Evolutionary conservation across 2,329 filamentous ascomycete genomes (phyloP), one percentile per base, ranked within the genome.

Genomic region (Diplocarpon mali): DNA sequence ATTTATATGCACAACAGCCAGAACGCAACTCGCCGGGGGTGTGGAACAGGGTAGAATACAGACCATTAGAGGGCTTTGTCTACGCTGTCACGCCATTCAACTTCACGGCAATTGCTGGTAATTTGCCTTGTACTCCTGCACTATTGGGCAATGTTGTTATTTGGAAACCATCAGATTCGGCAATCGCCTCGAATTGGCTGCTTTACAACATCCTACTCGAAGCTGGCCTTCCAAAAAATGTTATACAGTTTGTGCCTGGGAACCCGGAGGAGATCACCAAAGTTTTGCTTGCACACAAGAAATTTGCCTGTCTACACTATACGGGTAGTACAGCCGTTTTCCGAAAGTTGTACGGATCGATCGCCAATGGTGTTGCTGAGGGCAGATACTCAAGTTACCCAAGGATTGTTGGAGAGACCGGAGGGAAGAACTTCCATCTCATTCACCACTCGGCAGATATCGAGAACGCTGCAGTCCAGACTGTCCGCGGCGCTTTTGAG

Each of bases 11-110:
- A 31, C 80, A 87, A 62, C 92, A 98, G 67, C 90, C 90, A 12
- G 74, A 72, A 41, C 87, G 92, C 69, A 80, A 96, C 67, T 72
- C 85, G 2, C 69, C 83, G 1, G 87, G 87, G 32, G 76, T 94
- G 31, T 95, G 89, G 89, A 95, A 95, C 67, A 78, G 89, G 35
- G 75, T 88, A 48, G 89, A 95, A 67, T 81, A 95, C 71, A 76
- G 89, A 32, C 82, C 90, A 14, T 76, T 96, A 2, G 89, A 96
- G 65, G 89, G 89, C 14, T 95, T 96, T 64, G 87, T 96, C 50
- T 95, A 95, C 63, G 90, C 89, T 30, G 79, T 95, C 57, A 86
- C 82, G 48, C 89, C 89, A 35, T 96, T 95, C 75, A 96, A 96
- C 71, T 96, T 96, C 68, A 95, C 89, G 16, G 89, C 89, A 51